Evolutionary conservation across 1,284 basidiomycete genomes (phyloP).

Genomic region (Earliella scabrosa): DNA sequence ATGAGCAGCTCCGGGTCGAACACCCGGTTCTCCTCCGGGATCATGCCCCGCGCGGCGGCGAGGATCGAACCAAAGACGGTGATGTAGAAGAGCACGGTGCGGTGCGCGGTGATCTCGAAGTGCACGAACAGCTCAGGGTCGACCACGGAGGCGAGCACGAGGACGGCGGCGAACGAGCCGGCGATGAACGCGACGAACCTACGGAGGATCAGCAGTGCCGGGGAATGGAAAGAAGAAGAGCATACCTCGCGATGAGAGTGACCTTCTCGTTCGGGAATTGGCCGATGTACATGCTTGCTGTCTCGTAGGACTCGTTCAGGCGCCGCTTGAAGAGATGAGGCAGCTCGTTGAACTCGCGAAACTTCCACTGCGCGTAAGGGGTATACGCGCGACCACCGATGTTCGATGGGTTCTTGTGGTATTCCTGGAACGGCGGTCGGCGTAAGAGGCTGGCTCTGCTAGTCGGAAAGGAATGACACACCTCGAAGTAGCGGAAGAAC

Average conservation of each 20-base stretch:
- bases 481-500: slow-evolving; percentile 99
- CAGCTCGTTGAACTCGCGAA: slow-evolving; percentile 98
- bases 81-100: slow-evolving; percentile 94
- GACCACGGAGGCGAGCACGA: slow-evolving; percentile 88
- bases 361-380: slow-evolving; percentile 96
- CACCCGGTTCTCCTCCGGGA: slow-evolving; percentile 91
- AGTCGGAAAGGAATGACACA: slow-evolving; percentile 37
- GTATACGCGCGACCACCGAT: slow-evolving; percentile 94
- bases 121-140: slow-evolving; percentile 93
- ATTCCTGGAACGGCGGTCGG: slow-evolving; percentile 66
- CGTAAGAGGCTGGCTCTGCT: too few relatives aligned
- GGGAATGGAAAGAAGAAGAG: slow-evolving; percentile 1
- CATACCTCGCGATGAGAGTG: slow-evolving; percentile 84
- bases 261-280: slow-evolving; percentile 97
- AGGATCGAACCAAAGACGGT: slow-evolving; percentile 88
- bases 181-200: slow-evolving; percentile 96
- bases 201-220: neutral
- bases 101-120: slow-evolving; percentile 93
- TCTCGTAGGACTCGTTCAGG: slow-evolving; percentile 86
- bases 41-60: slow-evolving; percentile 92
- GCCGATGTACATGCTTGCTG: slow-evolving; percentile 94
- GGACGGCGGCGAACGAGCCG: slow-evolving; percentile 94
- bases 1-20: slow-evolving; percentile 94
- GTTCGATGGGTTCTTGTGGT: slow-evolving; percentile 96
- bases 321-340: slow-evolving; percentile 91